Evolutionary conservation across 352 stramenopile genomes (phyloP).

Genomic region (Phytophthora agathidicida): DNA sequence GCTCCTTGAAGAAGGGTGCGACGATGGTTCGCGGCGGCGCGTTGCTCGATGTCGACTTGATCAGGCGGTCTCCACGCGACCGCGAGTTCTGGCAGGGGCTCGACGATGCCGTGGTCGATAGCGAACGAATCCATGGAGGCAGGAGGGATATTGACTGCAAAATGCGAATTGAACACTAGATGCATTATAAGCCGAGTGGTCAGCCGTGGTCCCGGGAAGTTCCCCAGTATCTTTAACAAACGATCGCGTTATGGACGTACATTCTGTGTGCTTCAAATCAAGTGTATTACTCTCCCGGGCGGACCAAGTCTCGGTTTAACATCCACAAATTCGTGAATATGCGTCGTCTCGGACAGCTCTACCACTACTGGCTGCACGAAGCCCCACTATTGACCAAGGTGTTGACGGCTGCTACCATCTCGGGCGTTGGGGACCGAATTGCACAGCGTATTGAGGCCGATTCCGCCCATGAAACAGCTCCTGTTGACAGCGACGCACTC

Average conservation of each 20-base stretch:
- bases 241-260: neutral
- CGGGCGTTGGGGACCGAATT: constrained; percentile 49
- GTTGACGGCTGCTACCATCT: constrained; percentile 50
- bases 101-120: no score
- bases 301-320: neutral
- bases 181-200: no score
- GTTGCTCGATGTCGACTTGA: no score
- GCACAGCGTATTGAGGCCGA: constrained; percentile 46
- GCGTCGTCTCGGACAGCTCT: constrained; percentile 39
- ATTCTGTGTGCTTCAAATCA: constrained; percentile 13
- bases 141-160: no score
- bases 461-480: neutral
- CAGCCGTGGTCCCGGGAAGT: no score
- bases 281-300: constrained; percentile 9
- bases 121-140: no score
- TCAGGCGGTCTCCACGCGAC: no score
- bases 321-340: constrained; percentile 14
- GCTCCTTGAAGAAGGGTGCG: no score
- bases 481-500: neutral
- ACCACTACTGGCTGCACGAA: constrained; percentile 50
- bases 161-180: no score
- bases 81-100: no score
- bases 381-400: constrained; percentile 64
- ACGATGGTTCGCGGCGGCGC: no score
- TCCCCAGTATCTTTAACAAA: no score